A percentile compares a stretch with the other conserved stretches of the same genome.
Conservation (phyloP, 2,329 filamentous ascomycete genomes). For the Aureobasidium musti region DNA sequence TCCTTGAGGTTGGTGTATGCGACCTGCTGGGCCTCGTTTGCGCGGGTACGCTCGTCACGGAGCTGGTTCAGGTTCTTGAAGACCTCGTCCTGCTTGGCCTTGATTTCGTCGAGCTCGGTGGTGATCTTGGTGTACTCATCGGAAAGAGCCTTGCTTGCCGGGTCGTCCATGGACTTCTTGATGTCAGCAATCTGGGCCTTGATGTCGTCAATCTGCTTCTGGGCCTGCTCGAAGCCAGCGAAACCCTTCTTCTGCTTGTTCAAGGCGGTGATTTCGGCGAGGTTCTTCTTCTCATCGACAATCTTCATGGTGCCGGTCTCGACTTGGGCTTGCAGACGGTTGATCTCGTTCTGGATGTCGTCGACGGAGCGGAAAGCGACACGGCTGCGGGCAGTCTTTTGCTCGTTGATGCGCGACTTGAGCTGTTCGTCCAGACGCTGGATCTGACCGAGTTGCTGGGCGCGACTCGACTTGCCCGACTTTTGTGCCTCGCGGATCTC, state of each 20-base stretch:
- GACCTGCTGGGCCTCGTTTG: slow-evolving; percentile 81
- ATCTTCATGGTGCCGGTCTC: slow-evolving; percentile 90
- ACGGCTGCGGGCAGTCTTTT: slow-evolving; percentile 80
- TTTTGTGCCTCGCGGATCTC: slow-evolving; percentile 86
- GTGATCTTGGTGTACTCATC: slow-evolving; percentile 85
- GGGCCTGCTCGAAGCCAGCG: slow-evolving; percentile 74
- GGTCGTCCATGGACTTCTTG: slow-evolving; percentile 86
- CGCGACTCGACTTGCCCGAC: slow-evolving; percentile 79
- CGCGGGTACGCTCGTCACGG: slow-evolving; percentile 80
- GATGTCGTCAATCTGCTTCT: slow-evolving; percentile 86
- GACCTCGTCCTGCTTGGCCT: slow-evolving; percentile 85
- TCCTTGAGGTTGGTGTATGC: slow-evolving; percentile 81
- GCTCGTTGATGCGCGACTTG: slow-evolving; percentile 79
- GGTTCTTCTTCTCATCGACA: slow-evolving; percentile 94
- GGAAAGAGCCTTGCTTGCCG: slow-evolving; percentile 82
- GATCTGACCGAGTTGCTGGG: slow-evolving; percentile 80
- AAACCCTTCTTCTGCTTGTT: slow-evolving; percentile 93
- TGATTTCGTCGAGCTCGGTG: slow-evolving; percentile 84
- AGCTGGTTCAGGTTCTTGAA: slow-evolving; percentile 85
- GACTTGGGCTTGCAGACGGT: slow-evolving; percentile 77
- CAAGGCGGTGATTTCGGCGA: slow-evolving; percentile 77
- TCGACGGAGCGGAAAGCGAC: slow-evolving; percentile 83
- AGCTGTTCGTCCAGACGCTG: slow-evolving; percentile 88
- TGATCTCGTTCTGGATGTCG: slow-evolving; percentile 83
- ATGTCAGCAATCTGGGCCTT: slow-evolving; percentile 86